These are phyloP conservation scores for Grosmannia huntii DNA, from an alignment of 2,329 filamentous ascomycete genomes.

Conservation along the genomic window DNA sequence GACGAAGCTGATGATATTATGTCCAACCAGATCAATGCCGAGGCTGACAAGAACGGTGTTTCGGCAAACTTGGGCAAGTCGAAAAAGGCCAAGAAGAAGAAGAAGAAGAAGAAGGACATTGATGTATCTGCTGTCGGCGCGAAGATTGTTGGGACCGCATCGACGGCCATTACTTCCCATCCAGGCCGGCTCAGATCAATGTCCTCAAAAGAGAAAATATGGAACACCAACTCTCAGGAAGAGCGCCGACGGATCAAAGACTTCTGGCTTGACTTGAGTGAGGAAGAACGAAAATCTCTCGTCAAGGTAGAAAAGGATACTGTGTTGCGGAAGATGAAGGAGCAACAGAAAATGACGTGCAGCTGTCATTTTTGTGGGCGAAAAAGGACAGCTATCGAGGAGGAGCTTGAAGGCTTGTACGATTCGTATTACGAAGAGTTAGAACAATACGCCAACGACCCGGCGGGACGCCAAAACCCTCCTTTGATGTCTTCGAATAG, in stretches of 20 bases:
- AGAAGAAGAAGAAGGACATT: conserved; percentile 35
- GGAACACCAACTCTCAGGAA: conserved; percentile 90
- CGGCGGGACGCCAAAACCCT: conserved; percentile 48
- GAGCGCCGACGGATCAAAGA: conserved; percentile 96
- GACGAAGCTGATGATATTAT: conserved; percentile 31
- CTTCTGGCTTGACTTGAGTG: conserved; percentile 90
- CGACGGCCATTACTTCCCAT: conserved; percentile 10
- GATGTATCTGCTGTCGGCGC: not conserved
- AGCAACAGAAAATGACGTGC: conserved; percentile 98
- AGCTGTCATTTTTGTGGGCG: conserved; percentile 95
- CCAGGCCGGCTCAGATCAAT: conserved; percentile 9
- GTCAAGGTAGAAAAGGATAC: conserved; percentile 99
- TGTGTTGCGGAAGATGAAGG: conserved; percentile 98
- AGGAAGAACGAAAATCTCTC: conserved; percentile 86
- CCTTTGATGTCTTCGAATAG: conserved; percentile 57
- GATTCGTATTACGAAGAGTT: conserved; percentile 98
- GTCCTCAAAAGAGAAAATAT: conserved; percentile 73
- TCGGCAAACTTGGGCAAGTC: conserved; percentile 24
- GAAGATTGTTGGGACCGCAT: conserved; percentile 16
- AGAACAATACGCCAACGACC: conserved; percentile 86
- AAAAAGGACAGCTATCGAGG: conserved; percentile 93
- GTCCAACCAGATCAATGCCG: conserved; percentile 23
- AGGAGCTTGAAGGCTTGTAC: conserved; percentile 93
- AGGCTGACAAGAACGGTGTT: conserved; percentile 20
- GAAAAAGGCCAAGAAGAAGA: conserved; percentile 58